Evolutionary conservation across 1,284 basidiomycete genomes (phyloP).

Genomic region (Gomphus bonarii): DNA sequence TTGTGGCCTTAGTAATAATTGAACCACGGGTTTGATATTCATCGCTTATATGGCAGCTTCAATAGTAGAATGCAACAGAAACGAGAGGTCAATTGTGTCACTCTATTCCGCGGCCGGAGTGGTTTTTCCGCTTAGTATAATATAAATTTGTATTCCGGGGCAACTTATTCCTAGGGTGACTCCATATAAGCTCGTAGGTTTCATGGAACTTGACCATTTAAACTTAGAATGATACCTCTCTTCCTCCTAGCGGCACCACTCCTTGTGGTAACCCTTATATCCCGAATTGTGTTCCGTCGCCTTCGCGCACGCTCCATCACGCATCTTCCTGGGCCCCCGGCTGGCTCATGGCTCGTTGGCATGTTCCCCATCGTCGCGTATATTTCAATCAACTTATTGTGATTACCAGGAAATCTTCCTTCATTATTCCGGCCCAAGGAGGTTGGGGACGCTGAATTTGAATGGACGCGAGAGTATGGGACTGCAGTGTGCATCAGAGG

Average conservation of each 20-base stretch:
- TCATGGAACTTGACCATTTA: not conserved
- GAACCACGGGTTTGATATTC: too few relatives aligned
- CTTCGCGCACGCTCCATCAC: not conserved
- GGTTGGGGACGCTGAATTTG: constrained; percentile 1
- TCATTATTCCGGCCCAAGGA: not conserved
- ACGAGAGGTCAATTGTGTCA: not conserved
- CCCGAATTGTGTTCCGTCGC: not conserved
- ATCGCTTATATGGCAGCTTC: too few relatives aligned
- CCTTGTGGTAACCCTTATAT: not conserved
- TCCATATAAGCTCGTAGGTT: not conserved
- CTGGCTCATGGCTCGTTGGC: not conserved
- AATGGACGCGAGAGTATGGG: constrained; percentile 4
- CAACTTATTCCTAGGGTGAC: not conserved
- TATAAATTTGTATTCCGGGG: not conserved
- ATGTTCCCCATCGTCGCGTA: not conserved
- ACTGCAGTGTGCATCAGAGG: not conserved
- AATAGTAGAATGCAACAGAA: not conserved
- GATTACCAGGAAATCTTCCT: constrained; percentile 2
- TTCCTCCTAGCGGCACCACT: not conserved
- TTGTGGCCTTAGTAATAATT: too few relatives aligned
- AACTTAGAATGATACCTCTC: not conserved
- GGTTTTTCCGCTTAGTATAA: not conserved
- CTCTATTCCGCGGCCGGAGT: not conserved
- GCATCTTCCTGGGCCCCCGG: not conserved
- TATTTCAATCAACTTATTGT: not conserved